phyloP scores from a whole-genome alignment of 2,329 filamentous ascomycete genomes.

The Lasiodiplodia sp. region DNA sequence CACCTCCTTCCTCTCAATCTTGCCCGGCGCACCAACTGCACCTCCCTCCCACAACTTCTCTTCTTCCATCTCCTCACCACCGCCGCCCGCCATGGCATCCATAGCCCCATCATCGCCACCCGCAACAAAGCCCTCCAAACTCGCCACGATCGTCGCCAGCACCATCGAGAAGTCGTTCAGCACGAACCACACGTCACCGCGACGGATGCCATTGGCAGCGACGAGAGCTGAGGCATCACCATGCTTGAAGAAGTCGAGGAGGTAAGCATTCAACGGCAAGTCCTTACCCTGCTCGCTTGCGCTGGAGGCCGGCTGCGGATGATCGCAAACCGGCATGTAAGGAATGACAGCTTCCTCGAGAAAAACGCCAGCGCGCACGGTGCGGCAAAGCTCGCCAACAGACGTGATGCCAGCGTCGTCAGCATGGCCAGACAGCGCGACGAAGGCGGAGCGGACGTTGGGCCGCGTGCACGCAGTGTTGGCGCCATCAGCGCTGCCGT shows the following conservation, averaged over 20 bases:
- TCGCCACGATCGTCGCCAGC: slow-evolving; percentile 75
- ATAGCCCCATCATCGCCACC: slow-evolving; percentile 58
- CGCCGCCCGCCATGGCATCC: slow-evolving; percentile 55
- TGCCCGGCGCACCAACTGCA: slow-evolving; percentile 48
- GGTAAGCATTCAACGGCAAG: slow-evolving; percentile 68
- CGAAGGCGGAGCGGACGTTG: slow-evolving; percentile 70
- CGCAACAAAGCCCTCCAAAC: slow-evolving; percentile 63
- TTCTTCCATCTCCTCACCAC: slow-evolving; percentile 13
- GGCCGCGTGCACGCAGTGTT: slow-evolving; percentile 41
- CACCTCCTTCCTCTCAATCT: slow-evolving; percentile 34
- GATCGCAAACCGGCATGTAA: slow-evolving; percentile 66
- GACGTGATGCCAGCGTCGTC: slow-evolving; percentile 78
- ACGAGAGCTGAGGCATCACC: slow-evolving; percentile 68
- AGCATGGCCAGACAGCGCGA: slow-evolving; percentile 71
- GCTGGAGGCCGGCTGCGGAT: too few relatives aligned
- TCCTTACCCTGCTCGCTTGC: too few relatives aligned
- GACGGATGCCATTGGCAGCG: slow-evolving; percentile 70
- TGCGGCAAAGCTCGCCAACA: slow-evolving; percentile 72
- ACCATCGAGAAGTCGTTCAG: slow-evolving; percentile 72
- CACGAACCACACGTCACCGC: slow-evolving; percentile 74
- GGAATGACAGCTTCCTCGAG: slow-evolving; percentile 78
- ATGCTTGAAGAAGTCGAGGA: slow-evolving; percentile 81
- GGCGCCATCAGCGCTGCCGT: neutral
- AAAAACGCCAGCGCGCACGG: slow-evolving; percentile 72
- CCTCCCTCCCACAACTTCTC: slow-evolving; percentile 59